These are phyloP conservation scores for Blumeria hordei DNA, from an alignment of 2,329 filamentous ascomycete species.

Conservation along the genomic window DNA sequence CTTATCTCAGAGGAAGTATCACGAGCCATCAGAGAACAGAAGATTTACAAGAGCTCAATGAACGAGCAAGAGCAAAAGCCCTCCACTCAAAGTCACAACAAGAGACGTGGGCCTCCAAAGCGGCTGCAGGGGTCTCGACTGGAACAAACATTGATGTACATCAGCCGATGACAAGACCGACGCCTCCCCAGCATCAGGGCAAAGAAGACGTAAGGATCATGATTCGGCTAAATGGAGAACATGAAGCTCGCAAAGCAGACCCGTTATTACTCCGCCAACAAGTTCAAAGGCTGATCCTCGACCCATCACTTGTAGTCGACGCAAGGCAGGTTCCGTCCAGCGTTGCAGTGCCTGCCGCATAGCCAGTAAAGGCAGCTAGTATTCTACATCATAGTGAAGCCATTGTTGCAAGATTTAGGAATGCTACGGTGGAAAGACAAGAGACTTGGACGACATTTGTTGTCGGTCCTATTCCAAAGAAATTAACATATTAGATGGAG, in stretches of 20 bases:
- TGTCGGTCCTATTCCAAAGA: background rate
- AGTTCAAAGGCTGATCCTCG: background rate
- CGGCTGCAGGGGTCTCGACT: background rate
- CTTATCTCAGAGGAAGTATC: background rate
- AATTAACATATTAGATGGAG: background rate
- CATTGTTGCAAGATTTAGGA: background rate
- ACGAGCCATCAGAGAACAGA: background rate
- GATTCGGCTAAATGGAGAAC: background rate
- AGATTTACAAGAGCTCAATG: background rate
- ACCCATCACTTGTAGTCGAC: background rate
- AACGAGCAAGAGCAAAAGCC: background rate
- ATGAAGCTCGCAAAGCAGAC: background rate
- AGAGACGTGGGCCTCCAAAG: background rate
- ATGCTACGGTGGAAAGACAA: background rate
- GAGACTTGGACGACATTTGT: background rate
- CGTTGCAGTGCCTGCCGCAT: background rate
- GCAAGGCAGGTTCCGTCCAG: background rate
- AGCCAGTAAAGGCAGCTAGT: background rate
- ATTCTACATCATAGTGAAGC: background rate
- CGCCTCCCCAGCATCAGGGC: background rate
- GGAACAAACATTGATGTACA: background rate
- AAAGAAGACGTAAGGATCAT: background rate
- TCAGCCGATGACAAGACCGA: background rate
- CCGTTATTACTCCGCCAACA: background rate
- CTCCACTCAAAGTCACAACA: background rate